Evolutionary conservation across 192 early-diverging fungal genomes (phyloP).

Genomic region (Piromyces sp.): DNA sequence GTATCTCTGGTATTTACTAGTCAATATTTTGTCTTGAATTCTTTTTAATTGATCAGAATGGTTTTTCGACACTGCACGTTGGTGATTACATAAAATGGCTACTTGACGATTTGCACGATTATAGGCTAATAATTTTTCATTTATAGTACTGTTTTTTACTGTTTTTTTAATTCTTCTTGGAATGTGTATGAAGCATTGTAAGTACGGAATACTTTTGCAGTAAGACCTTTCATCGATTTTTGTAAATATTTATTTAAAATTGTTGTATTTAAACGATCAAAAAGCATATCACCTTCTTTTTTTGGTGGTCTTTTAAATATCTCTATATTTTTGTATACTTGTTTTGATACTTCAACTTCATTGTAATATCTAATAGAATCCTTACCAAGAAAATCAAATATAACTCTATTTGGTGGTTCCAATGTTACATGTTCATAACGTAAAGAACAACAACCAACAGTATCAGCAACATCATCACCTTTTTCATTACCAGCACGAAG

Average conservation of each 20-base stretch:
- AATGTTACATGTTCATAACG: conserved; percentile 79
- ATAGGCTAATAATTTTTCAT: conserved; percentile 80
- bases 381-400: conserved; percentile 94
- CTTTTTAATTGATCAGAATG: conserved; percentile 58
- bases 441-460: conserved; percentile 94
- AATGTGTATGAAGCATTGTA: conserved; percentile 90
- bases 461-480: conserved; percentile 92
- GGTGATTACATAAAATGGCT: conserved; percentile 96
- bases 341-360: conserved; percentile 59
- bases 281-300: conserved; percentile 55
- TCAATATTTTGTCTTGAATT: conserved; percentile 67
- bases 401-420: conserved; percentile 62
- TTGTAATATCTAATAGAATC: conserved; percentile 92
- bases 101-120: conserved; percentile 91
- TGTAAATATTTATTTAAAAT: conserved; percentile 77
- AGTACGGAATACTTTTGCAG: conserved; percentile 98
- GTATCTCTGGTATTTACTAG: conserved; percentile 71
- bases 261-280: conserved; percentile 68
- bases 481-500: conserved; percentile 96
- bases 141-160: conserved; percentile 39
- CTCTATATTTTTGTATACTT: conserved; percentile 84
- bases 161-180: conserved; percentile 59
- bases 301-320: conserved; percentile 75
- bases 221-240: conserved; percentile 72
- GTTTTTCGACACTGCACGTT: conserved; percentile 66